Conservation (phyloP, 1,284 basidiomycete genomes). For the Bjerkandera adusta region DNA sequence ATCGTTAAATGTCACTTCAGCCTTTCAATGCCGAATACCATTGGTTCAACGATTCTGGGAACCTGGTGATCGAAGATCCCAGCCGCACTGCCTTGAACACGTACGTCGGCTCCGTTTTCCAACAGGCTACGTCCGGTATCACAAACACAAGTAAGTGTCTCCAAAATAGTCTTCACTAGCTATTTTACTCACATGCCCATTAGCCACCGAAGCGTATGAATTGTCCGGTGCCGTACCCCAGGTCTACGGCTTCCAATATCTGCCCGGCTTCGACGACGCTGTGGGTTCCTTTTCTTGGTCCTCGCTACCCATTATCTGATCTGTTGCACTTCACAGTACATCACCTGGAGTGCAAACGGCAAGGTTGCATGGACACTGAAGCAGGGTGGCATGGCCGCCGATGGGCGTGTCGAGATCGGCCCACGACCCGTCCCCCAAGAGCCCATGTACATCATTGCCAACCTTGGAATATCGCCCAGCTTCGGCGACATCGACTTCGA, state of each 20-base stretch:
- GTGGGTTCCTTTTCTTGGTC: constrained; percentile 20
- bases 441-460: constrained; percentile 82
- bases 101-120: constrained; percentile 51
- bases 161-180: background rate
- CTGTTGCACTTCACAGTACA: constrained; percentile 51
- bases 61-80: constrained; percentile 42
- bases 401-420: constrained; percentile 64
- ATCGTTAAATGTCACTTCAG: constrained; percentile 19
- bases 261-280: constrained; percentile 38
- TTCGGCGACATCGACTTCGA: constrained; percentile 70
- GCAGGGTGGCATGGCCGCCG: constrained; percentile 66
- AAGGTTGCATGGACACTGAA: constrained; percentile 75
- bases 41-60: constrained; percentile 40
- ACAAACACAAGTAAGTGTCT: constrained; percentile 24
- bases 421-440: too few species aligned
- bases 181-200: too few species aligned
- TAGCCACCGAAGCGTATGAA: constrained; percentile 40
- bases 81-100: constrained; percentile 43
- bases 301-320: too few species aligned
- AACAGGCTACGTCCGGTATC: constrained; percentile 42
- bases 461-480: constrained; percentile 79
- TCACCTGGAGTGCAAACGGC: constrained; percentile 73
- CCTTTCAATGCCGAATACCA: constrained; percentile 46
- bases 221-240: constrained; percentile 43
- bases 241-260: constrained; percentile 64